Evolutionary conservation across 2,329 filamentous ascomycete species (phyloP).

Genomic region (Mycogone perniciosa): DNA sequence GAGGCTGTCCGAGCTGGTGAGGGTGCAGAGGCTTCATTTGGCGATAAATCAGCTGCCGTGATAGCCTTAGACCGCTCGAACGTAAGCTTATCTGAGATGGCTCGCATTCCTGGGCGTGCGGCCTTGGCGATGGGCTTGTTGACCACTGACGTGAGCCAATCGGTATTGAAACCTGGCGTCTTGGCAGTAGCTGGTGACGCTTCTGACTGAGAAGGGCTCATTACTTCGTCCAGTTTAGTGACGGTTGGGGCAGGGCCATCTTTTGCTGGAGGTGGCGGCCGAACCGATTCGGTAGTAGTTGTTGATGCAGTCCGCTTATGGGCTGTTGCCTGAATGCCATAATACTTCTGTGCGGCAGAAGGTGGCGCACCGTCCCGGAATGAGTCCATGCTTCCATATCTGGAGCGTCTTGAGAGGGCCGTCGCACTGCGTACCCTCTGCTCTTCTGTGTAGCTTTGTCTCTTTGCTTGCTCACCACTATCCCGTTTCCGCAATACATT

Average conservation of each 20-base stretch:
- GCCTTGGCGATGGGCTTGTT: conserved; percentile 45
- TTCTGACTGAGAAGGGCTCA: conserved; percentile 32
- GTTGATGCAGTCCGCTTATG: conserved; percentile 58
- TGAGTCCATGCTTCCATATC: conserved; percentile 74
- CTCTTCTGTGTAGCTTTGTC: conserved; percentile 72
- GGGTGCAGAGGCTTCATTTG: conserved; percentile 47
- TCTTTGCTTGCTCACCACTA: conserved; percentile 56
- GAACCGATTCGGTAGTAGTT: conserved; percentile 48
- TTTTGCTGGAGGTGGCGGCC: conserved; percentile 46
- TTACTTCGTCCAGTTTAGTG: conserved; percentile 50
- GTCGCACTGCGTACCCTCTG: conserved; percentile 60
- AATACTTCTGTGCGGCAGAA: conserved; percentile 62
- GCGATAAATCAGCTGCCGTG: conserved; percentile 43
- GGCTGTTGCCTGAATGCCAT: conserved; percentile 43
- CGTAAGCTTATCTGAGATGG: conserved; percentile 72
- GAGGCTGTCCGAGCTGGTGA: conserved; percentile 75
- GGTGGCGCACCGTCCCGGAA: conserved; percentile 55
- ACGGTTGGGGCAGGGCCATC: conserved; percentile 51
- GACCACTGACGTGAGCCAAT: conserved; percentile 48
- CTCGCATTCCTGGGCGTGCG: conserved; percentile 64
- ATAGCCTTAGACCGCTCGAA: conserved; percentile 48
- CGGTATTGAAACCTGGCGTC: conserved; percentile 41
- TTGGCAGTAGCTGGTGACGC: conserved; percentile 40
- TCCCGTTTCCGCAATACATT: conserved; percentile 78
- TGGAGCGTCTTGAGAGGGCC: conserved; percentile 64